Evolutionary conservation across 2,329 filamentous ascomycete species (phyloP).

Genomic region (Pseudocercospora cruenta): DNA sequence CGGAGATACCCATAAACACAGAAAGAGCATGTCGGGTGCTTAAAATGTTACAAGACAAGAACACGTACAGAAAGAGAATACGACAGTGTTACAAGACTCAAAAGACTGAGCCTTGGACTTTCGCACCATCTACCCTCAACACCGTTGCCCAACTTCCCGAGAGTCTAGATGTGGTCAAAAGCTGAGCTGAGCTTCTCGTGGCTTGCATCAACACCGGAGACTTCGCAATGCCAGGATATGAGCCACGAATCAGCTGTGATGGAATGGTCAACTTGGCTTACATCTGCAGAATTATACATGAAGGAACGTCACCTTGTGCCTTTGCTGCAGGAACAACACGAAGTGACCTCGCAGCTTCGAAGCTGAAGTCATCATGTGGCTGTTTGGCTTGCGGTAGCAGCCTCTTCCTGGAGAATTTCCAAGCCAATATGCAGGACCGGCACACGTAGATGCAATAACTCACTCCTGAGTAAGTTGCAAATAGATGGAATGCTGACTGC

Average conservation of each 20-base stretch:
- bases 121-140: too few species aligned
- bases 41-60: too few species aligned
- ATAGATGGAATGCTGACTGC: slow-evolving; percentile 1
- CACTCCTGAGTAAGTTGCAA: background rate
- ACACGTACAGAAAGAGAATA: too few species aligned
- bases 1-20: too few species aligned
- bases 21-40: too few species aligned
- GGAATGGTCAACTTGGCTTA: background rate
- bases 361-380: too few species aligned
- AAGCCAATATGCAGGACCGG: background rate
- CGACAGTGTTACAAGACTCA: too few species aligned
- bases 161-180: slow-evolving; percentile 1
- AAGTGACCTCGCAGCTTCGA: too few species aligned
- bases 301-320: background rate
- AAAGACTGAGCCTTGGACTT: too few species aligned
- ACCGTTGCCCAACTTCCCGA: background rate
- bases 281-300: background rate
- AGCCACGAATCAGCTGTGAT: background rate
- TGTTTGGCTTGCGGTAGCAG: background rate
- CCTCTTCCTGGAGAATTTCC: background rate
- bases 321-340: too few species aligned
- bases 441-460: background rate
- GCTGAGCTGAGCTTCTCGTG: slow-evolving; percentile 1
- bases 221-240: background rate
- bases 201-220: background rate